Percentiles rank a stretch among this genome's conserved stretches.
Evolutionary conservation across 352 stramenopile species (phyloP).

Genomic region (Globisporangium orthogonon): DNA sequence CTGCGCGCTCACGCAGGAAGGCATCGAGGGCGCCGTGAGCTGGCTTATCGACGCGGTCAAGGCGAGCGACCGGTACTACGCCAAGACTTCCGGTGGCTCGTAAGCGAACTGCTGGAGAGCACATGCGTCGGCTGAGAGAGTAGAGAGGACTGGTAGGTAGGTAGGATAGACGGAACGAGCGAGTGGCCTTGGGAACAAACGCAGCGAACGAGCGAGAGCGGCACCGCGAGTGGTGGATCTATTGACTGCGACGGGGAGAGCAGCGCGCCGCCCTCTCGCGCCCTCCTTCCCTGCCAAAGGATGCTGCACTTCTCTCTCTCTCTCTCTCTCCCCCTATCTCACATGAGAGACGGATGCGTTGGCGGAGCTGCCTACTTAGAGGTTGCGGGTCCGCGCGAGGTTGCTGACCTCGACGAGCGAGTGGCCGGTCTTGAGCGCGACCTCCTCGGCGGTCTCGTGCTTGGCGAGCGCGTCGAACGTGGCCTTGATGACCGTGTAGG

Average conservation of each 20-base stretch:
- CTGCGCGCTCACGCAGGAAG: conserved; percentile 61
- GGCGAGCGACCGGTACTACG: conserved; percentile 58
- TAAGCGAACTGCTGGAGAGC: background rate
- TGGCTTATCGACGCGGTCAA: conserved; percentile 73
- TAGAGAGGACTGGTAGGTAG: too few species aligned
- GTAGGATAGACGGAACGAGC: too few species aligned
- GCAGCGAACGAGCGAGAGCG: too few species aligned
- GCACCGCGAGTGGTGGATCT: too few species aligned
- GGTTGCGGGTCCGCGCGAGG: conserved; percentile 56
- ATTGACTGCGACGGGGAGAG: too few species aligned
- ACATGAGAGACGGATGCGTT: too few species aligned
- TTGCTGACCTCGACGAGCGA: conserved; percentile 79
- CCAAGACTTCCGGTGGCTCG: conserved; percentile 21
- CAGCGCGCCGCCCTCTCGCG: too few species aligned
- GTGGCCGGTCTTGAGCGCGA: conserved; percentile 90
- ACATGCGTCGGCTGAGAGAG: too few species aligned
- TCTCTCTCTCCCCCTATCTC: too few species aligned
- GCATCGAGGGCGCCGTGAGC: conserved; percentile 63
- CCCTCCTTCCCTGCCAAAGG: too few species aligned
- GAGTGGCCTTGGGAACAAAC: too few species aligned
- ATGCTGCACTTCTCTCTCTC: too few species aligned
- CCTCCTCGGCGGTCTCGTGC: conserved; percentile 92
- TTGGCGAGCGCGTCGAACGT: conserved; percentile 93
- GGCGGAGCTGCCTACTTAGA: conserved; percentile 25
- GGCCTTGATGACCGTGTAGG: conserved; percentile 92